Base-by-base conservation (phyloP, 2,329 filamentous ascomycete genomes). In the Sarocladiaceae sp. region DNA sequence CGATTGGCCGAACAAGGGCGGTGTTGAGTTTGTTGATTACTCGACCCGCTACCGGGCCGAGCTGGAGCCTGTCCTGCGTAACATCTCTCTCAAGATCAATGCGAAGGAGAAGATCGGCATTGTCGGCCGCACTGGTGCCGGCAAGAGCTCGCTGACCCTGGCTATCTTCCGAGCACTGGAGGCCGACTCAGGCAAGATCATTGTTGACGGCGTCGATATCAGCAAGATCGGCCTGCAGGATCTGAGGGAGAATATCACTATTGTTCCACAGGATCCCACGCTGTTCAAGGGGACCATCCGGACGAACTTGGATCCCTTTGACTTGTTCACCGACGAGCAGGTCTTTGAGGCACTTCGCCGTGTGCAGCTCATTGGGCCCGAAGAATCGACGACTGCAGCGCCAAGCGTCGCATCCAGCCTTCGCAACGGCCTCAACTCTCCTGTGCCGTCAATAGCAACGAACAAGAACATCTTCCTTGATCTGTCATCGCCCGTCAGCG, bases 381-480 rank as follows among this genome's bases (percentile, higher is more conserved):
- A 82, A 26, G 74, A 80, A 62, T 53, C 59, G 19, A 57, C 58
- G 11, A 63, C 59, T 7, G 46, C 52, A 34, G 61, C 54, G 15
- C 57, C 57, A 24, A 57, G 53, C 21, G 43, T 48, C 18, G 41
- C 37, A 7, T 24, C 27, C 10, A 18, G 40, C 27, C 26, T 33
- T 21, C 12, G 16, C 6, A 33, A 43, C 20, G 40, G 40, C 13
- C 5, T 19, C 3, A 34, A 41, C 27, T 59, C 59, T 2, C 53
- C 55, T 3, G 52, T 47, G 13, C 50, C 55, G 1, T 59, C 61
- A 1, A 33, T 76, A 7, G 63, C 76, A 13, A 83, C 86, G 45
- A 98, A 98, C 74, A 95, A 94, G 67, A 98, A 97, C 62, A 72
- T 95, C 47, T 97, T 98, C 76, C 73, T 85, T 34, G 90, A 95